These are phyloP conservation scores for Oidiodendron maius DNA, from an alignment of 495 filamentous ascomycete genomes.

Conservation along the genomic window DNA sequence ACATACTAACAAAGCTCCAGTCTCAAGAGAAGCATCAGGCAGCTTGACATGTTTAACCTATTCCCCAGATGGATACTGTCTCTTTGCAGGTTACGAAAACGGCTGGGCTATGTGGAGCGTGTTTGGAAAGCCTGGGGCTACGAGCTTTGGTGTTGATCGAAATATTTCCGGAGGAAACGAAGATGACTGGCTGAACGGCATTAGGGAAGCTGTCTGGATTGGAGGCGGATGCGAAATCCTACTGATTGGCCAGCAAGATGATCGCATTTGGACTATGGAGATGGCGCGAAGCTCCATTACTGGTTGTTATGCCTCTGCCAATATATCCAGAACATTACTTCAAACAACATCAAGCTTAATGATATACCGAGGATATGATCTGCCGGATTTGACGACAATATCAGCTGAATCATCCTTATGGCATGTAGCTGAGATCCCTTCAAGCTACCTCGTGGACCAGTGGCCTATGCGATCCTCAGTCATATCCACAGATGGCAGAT, in stretches of 20 bases:
- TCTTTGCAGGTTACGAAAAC: slow-evolving; percentile 88
- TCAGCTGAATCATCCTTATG: slow-evolving; percentile 89
- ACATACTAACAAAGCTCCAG: slow-evolving; percentile 63
- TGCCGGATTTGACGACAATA: slow-evolving; percentile 82
- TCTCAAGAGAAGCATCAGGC: slow-evolving; percentile 59
- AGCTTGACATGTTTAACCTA: slow-evolving; percentile 69
- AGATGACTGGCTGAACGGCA: slow-evolving; percentile 76
- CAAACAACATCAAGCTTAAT: slow-evolving; percentile 80
- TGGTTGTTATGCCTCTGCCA: slow-evolving; percentile 84
- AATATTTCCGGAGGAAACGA: slow-evolving; percentile 44
- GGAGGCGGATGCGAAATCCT: slow-evolving; percentile 82
- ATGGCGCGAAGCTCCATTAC: slow-evolving; percentile 88
- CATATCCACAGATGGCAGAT: slow-evolving; percentile 86
- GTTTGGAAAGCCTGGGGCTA: slow-evolving; percentile 81
- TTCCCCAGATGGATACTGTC: slow-evolving; percentile 93
- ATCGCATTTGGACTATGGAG: slow-evolving; percentile 81
- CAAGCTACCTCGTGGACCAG: slow-evolving; percentile 77
- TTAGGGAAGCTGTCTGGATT: slow-evolving; percentile 75
- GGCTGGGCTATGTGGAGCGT: slow-evolving; percentile 98
- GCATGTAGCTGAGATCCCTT: slow-evolving; percentile 85
- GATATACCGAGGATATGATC: slow-evolving; percentile 87
- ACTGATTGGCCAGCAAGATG: slow-evolving; percentile 59
- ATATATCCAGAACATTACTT: slow-evolving; percentile 81
- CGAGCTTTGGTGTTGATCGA: slow-evolving; percentile 68
- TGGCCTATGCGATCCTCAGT: slow-evolving; percentile 86